phyloP scores from a whole-genome alignment of 2,329 filamentous ascomycete genomes.

The Phyllosticta citrichinensis region DNA sequence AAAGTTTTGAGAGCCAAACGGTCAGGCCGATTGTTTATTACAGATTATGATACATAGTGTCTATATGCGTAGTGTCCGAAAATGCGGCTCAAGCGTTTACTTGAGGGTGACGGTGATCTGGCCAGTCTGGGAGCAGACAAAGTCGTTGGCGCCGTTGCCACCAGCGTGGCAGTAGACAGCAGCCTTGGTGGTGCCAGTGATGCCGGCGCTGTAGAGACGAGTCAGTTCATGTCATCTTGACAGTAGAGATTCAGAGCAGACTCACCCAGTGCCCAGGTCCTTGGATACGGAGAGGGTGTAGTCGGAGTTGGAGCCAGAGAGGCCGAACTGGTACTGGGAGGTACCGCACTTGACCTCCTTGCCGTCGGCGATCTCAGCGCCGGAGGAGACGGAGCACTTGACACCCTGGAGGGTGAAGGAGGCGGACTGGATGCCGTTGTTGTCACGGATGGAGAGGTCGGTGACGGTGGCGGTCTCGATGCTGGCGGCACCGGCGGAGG shows the following conservation, averaged over 20 bases:
- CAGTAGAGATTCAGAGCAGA: neutral
- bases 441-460: slow-evolving; percentile 8
- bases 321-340: neutral
- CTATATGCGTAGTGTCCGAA: neutral
- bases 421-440: slow-evolving; percentile 8
- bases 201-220: neutral
- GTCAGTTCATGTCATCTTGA: neutral
- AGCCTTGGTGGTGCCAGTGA: neutral
- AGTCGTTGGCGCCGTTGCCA: neutral
- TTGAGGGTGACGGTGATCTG: neutral
- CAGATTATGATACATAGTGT: neutral
- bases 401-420: neutral
- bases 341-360: neutral
- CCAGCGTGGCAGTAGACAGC: neutral
- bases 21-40: neutral
- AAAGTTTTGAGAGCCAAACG: neutral
- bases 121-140: neutral
- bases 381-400: neutral
- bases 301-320: slow-evolving; percentile 4
- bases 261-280: neutral
- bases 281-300: slow-evolving; percentile 7
- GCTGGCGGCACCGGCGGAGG: neutral
- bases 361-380: neutral
- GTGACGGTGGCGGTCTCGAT: slow-evolving; percentile 4
- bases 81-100: neutral